These are phyloP conservation scores for Plasmodium fragile DNA, from an alignment of 169 alveolate species.

Conservation along the genomic window DNA sequence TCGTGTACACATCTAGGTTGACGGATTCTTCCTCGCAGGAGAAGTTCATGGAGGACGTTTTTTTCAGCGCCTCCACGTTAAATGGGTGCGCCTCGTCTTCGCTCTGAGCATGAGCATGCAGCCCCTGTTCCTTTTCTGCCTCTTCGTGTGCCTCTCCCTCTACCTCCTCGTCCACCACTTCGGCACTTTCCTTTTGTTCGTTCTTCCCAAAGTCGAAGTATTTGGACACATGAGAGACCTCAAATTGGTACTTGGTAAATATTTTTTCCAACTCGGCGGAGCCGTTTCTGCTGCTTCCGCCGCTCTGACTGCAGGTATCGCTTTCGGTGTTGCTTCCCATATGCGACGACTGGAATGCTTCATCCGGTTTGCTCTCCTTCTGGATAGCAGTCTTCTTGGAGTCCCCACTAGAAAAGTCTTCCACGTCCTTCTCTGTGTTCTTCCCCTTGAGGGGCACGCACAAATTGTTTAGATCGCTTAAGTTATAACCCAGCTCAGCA, in stretches of 20 bases:
- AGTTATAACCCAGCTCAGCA: slow-evolving; percentile 30
- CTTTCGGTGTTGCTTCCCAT: not conserved
- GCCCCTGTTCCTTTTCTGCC: not conserved
- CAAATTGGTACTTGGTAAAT: slow-evolving; percentile 39
- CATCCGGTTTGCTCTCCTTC: slow-evolving; percentile 6
- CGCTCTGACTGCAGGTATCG: not conserved
- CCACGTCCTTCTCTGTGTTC: not conserved
- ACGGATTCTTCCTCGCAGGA: slow-evolving; percentile 11
- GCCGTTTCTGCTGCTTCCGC: slow-evolving; percentile 11
- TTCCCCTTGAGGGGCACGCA: not conserved
- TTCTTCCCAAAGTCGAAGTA: slow-evolving; percentile 40
- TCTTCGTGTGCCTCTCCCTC: not conserved
- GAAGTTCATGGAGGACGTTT: not conserved
- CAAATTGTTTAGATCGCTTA: slow-evolving; percentile 1
- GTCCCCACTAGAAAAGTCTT: not conserved
- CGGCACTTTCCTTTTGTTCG: slow-evolving; percentile 1
- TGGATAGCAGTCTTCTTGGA: not conserved
- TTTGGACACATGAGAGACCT: slow-evolving; percentile 55
- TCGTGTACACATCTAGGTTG: slow-evolving; percentile 24
- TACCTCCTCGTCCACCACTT: too few relatives aligned
- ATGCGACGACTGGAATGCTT: not conserved
- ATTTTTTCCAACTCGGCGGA: slow-evolving; percentile 49
- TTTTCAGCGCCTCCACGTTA: not conserved
- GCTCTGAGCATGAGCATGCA: not conserved
- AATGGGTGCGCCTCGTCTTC: not conserved